These are phyloP conservation scores for Dactylonectria estremocensis DNA, from an alignment of 2,329 filamentous ascomycete species.

Conservation along the genomic window DNA sequence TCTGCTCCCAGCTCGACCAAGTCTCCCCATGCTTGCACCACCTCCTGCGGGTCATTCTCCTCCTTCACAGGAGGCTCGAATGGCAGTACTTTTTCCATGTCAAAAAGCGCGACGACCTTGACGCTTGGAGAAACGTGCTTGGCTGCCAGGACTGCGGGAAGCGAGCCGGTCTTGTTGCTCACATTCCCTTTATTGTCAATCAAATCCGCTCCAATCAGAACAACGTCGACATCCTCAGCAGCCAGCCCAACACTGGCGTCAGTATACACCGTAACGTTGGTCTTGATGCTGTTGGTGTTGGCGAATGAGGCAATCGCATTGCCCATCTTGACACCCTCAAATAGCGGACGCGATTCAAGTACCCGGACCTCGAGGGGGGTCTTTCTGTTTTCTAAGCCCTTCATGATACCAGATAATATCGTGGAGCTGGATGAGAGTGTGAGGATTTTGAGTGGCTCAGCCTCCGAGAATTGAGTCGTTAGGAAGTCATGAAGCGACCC, in stretches of 20 bases:
- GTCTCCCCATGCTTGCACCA: constrained; percentile 63
- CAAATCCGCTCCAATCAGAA: constrained; percentile 76
- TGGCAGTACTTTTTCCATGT: constrained; percentile 71
- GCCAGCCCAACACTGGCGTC: constrained; percentile 73
- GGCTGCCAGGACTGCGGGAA: constrained; percentile 71
- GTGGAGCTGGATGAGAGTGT: constrained; percentile 77
- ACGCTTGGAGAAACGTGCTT: constrained; percentile 62
- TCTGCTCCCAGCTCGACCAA: constrained; percentile 17
- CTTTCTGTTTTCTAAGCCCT: constrained; percentile 53
- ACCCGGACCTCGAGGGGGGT: constrained; percentile 69
- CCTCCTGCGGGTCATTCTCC: constrained; percentile 67
- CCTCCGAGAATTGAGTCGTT: constrained; percentile 36
- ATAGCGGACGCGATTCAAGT: constrained; percentile 77
- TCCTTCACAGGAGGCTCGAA: constrained; percentile 60
- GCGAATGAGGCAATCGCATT: constrained; percentile 61
- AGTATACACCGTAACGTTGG: constrained; percentile 66
- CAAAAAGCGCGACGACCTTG: constrained; percentile 70
- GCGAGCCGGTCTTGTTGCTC: constrained; percentile 77
- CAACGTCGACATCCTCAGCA: constrained; percentile 65
- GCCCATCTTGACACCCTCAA: constrained; percentile 74
- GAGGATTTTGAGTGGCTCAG: constrained; percentile 62
- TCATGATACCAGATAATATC: constrained; percentile 64
- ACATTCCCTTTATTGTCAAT: constrained; percentile 72
- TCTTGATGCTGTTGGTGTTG: constrained; percentile 48
- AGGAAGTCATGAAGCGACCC: constrained; percentile 55